Evolutionary conservation across 148 eudicot species (phyloP).

Genomic region (Camellia japonica): DNA sequence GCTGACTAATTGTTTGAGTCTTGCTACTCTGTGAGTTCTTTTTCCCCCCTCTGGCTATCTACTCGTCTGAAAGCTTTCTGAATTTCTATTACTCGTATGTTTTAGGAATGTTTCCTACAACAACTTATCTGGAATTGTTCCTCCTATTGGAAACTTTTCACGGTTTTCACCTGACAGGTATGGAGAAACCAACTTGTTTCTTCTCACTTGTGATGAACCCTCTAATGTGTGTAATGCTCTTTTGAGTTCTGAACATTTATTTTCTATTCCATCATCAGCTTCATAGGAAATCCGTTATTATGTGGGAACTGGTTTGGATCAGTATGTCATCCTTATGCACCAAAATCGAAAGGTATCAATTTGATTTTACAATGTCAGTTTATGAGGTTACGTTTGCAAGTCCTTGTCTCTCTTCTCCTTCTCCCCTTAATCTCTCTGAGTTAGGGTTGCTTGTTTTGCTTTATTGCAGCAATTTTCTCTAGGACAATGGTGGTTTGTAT

Average conservation of each 20-base stretch:
- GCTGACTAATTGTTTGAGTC: conserved; percentile 58
- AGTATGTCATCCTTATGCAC: conserved; percentile 45
- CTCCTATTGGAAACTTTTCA: conserved; percentile 43
- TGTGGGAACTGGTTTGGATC: conserved; percentile 76
- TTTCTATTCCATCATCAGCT: conserved; percentile 31
- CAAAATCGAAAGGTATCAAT: conserved; percentile 43
- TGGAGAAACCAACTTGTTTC: background rate
- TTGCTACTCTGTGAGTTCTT: conserved; percentile 46
- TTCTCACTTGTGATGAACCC: background rate
- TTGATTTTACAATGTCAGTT: background rate
- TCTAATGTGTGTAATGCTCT: too few relatives aligned
- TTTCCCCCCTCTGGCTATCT: background rate
- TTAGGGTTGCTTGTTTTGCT: background rate
- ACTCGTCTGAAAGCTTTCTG: background rate
- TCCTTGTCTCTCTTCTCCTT: background rate
- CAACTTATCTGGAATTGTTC: conserved; percentile 59
- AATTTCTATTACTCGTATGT: conserved; percentile 12
- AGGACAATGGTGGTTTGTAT: conserved; percentile 50
- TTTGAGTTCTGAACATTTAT: background rate
- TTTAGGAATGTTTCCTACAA: conserved; percentile 63
- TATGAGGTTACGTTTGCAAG: background rate
- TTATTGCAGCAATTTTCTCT: conserved; percentile 44
- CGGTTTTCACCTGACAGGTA: conserved; percentile 61
- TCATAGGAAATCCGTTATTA: conserved; percentile 57
- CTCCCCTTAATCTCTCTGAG: background rate